Base-by-base conservation (phyloP, 2,329 filamentous ascomycete species). In the Geoglossum cookeanum region DNA sequence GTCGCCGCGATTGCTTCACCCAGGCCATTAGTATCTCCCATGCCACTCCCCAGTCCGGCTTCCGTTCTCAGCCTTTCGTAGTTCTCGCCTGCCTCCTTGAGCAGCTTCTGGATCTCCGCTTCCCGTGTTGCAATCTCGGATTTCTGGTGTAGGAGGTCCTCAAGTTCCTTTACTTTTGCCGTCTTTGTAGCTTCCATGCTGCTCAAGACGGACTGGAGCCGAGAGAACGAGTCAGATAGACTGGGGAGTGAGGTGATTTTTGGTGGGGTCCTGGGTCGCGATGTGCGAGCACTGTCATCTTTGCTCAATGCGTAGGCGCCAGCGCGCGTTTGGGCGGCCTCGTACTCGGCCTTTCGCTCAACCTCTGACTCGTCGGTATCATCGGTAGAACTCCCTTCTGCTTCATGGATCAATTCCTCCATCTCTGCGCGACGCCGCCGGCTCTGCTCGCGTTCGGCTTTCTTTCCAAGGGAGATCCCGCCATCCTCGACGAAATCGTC, bases 401-500 rank as follows among this genome's bases (percentile, higher is more conserved):
- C 90, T 53, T 84, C 80, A 3, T 83, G 76, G 64, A 97, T 96
- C 62, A 94, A 75, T 39, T 86, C 82, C 0, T 83, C 85, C 78
- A 96, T 96, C 63, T 89, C 82, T 58, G 81, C 78, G 33, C 86
- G 80, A 33, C 86, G 79, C 49, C 77, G 78, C 56, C 75, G 76
- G 54, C 78, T 69, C 51, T 77, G 83, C 62, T 88, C 86, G 22
- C 78, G 80, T 69, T 92, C 87, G 0, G 88, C 88, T 60, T 85
- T 86, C 60, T 78, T 81, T 37, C 89, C 87, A 0, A 96, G 74
- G 1, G 86, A 79, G 8, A 96, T 79, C 6, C 80, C 80, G 7
- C 86, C 88, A 65, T 95, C 87, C 45, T 92, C 86, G 7, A 92
- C 87, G 64, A 87, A 95, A 57, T 91, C 84, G 59, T 97, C 91